Conservation (phyloP, 2,329 filamentous ascomycete species). For the Pseudopithomyces chartarum region DNA sequence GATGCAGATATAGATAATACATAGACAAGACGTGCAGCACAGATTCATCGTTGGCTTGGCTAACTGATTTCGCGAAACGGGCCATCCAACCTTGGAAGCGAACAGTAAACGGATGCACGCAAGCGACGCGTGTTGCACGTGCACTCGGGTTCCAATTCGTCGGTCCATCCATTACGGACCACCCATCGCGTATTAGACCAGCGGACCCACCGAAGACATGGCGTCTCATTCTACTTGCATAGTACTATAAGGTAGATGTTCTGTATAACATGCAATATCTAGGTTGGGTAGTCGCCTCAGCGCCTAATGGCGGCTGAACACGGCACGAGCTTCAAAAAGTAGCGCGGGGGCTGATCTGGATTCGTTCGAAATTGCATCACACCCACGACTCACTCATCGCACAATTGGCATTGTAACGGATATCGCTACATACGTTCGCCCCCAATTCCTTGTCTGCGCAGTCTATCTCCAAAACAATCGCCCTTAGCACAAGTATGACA, state of each 20-base stretch:
- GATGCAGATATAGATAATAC: too few relatives aligned
- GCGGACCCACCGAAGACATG: too few relatives aligned
- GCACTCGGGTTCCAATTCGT: background rate
- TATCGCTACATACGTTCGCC: too few relatives aligned
- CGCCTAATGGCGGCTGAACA: background rate
- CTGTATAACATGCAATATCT: too few relatives aligned
- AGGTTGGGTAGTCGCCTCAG: background rate
- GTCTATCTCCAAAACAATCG: background rate
- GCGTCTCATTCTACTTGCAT: too few relatives aligned
- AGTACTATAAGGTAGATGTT: too few relatives aligned
- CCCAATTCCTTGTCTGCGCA: background rate
- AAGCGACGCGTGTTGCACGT: background rate
- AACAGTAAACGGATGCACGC: background rate
- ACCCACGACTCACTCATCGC: background rate
- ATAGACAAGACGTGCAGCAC: too few relatives aligned
- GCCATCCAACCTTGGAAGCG: background rate
- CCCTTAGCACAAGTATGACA: constrained; percentile 29
- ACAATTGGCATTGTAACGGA: background rate
- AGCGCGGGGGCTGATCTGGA: background rate
- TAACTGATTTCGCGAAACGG: background rate
- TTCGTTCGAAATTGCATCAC: background rate
- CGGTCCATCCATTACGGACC: background rate
- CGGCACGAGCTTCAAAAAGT: background rate
- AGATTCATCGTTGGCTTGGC: too few relatives aligned
- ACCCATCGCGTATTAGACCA: background rate